phyloP scores from a whole-genome alignment of 23 red algal genomes.

The Chondrus crispus region DNA sequence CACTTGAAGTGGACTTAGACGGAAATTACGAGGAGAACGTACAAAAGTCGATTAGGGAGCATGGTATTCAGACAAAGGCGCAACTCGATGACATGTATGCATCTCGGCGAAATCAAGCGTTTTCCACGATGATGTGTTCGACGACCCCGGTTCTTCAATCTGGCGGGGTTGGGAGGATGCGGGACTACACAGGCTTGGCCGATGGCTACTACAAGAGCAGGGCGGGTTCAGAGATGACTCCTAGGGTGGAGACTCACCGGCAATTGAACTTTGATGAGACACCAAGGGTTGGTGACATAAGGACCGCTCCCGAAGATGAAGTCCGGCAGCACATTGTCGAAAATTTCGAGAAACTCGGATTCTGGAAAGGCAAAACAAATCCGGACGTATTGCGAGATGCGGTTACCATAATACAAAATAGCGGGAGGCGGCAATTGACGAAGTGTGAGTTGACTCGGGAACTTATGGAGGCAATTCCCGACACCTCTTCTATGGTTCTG shows the following conservation, averaged over 20 bases:
- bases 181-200: conserved; percentile 34
- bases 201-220: conserved; percentile 35
- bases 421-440: background rate
- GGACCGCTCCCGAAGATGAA: too few species aligned
- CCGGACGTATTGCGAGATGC: background rate
- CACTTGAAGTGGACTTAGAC: conserved; percentile 32
- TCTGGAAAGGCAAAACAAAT: conserved; percentile 9
- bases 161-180: background rate
- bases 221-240: background rate
- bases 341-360: conserved; percentile 4
- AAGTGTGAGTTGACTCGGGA: background rate
- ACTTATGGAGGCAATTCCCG: background rate
- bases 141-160: conserved; percentile 33
- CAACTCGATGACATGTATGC: conserved; percentile 31
- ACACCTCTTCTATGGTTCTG: background rate
- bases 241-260: background rate
- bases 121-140: conserved; percentile 8
- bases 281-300: background rate
- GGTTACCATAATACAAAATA: background rate
- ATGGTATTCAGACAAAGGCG: conserved; percentile 16
- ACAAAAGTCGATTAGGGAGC: conserved; percentile 20
- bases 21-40: conserved; percentile 41
- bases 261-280: conserved; percentile 51
- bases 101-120: conserved; percentile 5
- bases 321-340: background rate